These are phyloP conservation scores for Pythium aphanidermatum DNA, from an alignment of 352 stramenopile genomes.

Conservation along the genomic window DNA sequence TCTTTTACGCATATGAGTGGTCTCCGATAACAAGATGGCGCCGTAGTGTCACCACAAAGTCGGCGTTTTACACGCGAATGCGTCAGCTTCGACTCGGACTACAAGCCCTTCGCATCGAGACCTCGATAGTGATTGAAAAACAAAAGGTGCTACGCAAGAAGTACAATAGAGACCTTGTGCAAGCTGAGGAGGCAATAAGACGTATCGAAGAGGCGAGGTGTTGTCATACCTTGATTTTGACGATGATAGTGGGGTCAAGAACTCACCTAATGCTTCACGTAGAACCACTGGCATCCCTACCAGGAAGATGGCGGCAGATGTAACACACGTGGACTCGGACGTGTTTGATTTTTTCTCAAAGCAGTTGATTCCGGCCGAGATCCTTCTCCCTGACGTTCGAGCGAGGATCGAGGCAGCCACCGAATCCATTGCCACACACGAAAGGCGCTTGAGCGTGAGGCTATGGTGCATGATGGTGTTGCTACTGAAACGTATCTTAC, in stretches of 20 bases:
- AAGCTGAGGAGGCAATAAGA: slow-evolving; percentile 35
- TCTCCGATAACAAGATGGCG: no score
- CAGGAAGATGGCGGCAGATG: slow-evolving; percentile 16
- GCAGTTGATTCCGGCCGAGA: slow-evolving; percentile 46
- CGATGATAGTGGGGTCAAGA: no score
- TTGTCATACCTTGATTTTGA: no score
- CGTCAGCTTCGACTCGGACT: slow-evolving; percentile 55
- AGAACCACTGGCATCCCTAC: no score
- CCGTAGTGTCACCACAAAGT: slow-evolving; percentile 35
- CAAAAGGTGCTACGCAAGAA: slow-evolving; percentile 41
- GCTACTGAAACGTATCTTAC: not conserved
- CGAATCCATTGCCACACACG: slow-evolving; percentile 29
- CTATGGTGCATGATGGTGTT: no score
- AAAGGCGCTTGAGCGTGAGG: slow-evolving; percentile 10
- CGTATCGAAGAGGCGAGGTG: slow-evolving; percentile 38
- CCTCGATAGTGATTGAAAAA: slow-evolving; percentile 24
- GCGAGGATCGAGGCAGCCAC: slow-evolving; percentile 32
- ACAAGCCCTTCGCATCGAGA: slow-evolving; percentile 22
- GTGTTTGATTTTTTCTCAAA: slow-evolving; percentile 62
- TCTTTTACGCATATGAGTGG: not conserved
- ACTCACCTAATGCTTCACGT: not conserved
- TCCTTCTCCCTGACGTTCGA: slow-evolving; percentile 38
- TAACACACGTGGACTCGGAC: slow-evolving; percentile 49
- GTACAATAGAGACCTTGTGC: slow-evolving; percentile 38
- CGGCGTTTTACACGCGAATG: slow-evolving; percentile 42